Conservation (phyloP, 1,284 basidiomycete genomes). For the Anthracocystis setariae region DNA sequence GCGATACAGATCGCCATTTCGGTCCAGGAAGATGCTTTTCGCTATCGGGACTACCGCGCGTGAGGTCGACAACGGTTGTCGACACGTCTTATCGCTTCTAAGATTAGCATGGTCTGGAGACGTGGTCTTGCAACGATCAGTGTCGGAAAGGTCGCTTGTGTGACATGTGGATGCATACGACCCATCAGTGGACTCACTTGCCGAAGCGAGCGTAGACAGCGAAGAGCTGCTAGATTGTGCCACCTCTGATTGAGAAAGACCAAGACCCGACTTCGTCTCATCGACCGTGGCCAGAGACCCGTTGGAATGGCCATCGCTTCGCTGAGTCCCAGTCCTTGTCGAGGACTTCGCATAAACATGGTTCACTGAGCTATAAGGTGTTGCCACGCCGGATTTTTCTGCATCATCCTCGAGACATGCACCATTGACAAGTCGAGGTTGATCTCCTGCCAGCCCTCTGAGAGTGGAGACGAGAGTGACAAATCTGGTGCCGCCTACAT, state of each 20-base stretch:
- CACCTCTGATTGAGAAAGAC: not conserved
- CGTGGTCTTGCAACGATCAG: not conserved
- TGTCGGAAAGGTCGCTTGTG: conserved; percentile 18
- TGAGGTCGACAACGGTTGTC: too few relatives aligned
- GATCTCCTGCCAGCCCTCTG: conserved; percentile 11
- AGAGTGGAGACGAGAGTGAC: conserved; percentile 27
- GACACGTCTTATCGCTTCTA: not conserved
- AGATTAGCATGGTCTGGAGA: not conserved
- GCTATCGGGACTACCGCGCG: not conserved
- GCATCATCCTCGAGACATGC: not conserved
- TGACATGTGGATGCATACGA: conserved; percentile 12
- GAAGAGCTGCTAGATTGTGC: conserved; percentile 7
- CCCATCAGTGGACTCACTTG: not conserved
- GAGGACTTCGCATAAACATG: too few relatives aligned
- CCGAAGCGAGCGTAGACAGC: not conserved
- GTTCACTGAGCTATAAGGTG: not conserved
- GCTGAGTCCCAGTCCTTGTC: too few relatives aligned
- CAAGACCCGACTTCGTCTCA: not conserved
- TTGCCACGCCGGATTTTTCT: not conserved
- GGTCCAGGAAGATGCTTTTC: conserved; percentile 24
- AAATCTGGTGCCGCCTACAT: conserved; percentile 28
- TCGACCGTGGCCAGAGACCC: not conserved
- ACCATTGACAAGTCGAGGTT: conserved; percentile 8
- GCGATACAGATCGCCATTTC: conserved; percentile 21
- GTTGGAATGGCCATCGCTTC: too few relatives aligned